Evolutionary conservation across 2,329 filamentous ascomycete genomes (phyloP).

Genomic region (Aspergillus niger): DNA sequence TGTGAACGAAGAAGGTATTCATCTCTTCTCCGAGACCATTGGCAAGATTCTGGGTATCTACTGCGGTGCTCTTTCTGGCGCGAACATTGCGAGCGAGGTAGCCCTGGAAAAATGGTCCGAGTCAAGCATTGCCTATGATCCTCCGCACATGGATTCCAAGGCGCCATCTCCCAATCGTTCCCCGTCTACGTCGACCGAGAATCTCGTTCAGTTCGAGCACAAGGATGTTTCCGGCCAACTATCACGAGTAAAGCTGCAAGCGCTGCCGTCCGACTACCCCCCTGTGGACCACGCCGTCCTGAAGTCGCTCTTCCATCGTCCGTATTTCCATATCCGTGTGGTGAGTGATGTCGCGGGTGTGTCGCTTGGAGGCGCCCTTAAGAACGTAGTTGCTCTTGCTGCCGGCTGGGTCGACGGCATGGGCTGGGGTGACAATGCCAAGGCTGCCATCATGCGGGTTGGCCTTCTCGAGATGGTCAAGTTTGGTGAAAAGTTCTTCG

Average conservation of each 20-base stretch:
- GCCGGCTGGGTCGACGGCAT: constrained; percentile 94
- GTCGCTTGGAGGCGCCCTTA: constrained; percentile 88
- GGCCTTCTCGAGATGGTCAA: constrained; percentile 95
- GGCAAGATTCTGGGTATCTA: constrained; percentile 90
- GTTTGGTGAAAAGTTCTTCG: constrained; percentile 93
- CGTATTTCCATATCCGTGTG: constrained; percentile 96
- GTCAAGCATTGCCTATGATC: constrained; percentile 95
- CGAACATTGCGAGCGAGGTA: constrained; percentile 95
- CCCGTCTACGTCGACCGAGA: constrained; percentile 55
- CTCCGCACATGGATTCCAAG: constrained; percentile 82
- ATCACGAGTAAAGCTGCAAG: constrained; percentile 69
- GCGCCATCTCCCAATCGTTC: constrained; percentile 63
- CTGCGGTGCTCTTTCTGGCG: constrained; percentile 90
- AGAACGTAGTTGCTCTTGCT: constrained; percentile 94
- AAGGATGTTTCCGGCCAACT: constrained; percentile 68
- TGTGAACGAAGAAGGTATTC: constrained; percentile 81
- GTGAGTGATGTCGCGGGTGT: constrained; percentile 96
- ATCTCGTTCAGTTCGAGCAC: constrained; percentile 60
- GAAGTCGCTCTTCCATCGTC: constrained; percentile 85
- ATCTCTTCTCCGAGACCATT: constrained; percentile 93
- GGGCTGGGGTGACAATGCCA: constrained; percentile 97
- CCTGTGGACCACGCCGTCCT: constrained; percentile 82
- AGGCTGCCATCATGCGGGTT: constrained; percentile 97
- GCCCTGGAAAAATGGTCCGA: constrained; percentile 95
- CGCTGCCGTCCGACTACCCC: constrained; percentile 79